Percentiles rank a stretch among this genome's conserved stretches.
These are phyloP conservation scores for Mucor plumbeus DNA, from an alignment of 371 early-diverging fungal species.

Conservation along the genomic window DNA sequence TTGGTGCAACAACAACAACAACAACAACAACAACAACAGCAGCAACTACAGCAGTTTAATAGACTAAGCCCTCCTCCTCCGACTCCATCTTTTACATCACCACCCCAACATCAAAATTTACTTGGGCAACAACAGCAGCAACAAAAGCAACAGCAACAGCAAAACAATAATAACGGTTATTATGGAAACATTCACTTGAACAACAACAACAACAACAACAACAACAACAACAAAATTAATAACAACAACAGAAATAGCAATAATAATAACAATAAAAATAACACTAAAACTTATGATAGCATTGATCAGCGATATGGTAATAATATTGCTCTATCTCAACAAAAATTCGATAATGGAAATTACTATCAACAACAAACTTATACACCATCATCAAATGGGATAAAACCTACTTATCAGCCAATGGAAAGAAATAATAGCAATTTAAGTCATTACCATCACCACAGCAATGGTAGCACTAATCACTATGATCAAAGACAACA, in stretches of 20 bases:
- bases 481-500: not conserved
- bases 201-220: not conserved
- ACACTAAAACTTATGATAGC: not conserved
- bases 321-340: not conserved
- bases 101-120: not conserved
- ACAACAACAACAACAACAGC: not conserved
- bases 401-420: not conserved
- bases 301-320: not conserved
- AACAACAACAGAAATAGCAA: not conserved
- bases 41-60: not conserved
- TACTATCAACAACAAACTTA: not conserved
- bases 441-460: not conserved
- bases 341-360: not conserved
- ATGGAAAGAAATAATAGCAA: not conserved
- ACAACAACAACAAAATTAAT: not conserved
- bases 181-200: not conserved
- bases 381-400: not conserved
- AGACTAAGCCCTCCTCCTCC: constrained; percentile 10
- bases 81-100: not conserved
- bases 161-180: not conserved
- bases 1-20: constrained; percentile 11
- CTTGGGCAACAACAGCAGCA: not conserved
- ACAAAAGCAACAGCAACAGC: not conserved
- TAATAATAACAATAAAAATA: not conserved
- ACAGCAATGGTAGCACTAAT: not conserved